These are phyloP conservation scores for Suillus lakei DNA, from an alignment of 768 basidiomycete species.

Conservation along the genomic window DNA sequence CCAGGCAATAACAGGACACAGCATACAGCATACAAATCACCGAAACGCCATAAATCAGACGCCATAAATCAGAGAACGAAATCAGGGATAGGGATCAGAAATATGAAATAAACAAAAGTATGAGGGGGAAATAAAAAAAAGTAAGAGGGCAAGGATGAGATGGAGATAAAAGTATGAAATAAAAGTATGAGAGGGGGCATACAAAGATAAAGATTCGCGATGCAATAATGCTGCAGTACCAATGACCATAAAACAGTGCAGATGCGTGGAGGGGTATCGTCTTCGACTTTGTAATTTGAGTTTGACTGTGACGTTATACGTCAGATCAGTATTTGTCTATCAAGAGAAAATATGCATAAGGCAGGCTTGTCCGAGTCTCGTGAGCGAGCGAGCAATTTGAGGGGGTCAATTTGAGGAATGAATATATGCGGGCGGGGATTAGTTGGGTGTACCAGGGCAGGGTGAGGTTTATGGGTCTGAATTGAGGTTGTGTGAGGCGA, in stretches of 20 bases:
- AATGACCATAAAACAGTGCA: constrained; percentile 3
- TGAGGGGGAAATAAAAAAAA: background rate
- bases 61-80: background rate
- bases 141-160: background rate
- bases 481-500: background rate
- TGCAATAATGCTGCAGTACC: background rate
- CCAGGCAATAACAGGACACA: background rate
- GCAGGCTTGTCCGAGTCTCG: background rate
- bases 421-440: background rate
- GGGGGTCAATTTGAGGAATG: too few relatives aligned
- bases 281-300: constrained; percentile 1
- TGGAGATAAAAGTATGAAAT: background rate
- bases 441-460: background rate
- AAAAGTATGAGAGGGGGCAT: background rate
- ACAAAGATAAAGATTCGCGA: background rate
- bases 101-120: background rate
- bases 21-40: background rate
- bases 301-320: background rate
- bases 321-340: background rate
- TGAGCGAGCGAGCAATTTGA: background rate
- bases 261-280: constrained; percentile 3
- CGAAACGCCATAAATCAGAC: background rate
- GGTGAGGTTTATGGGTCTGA: background rate
- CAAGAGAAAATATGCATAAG: background rate
- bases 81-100: background rate